Percentiles rank a stretch among this genome's conserved stretches.
Conservation (phyloP, 441 rosid genomes). For the Erodium chrysanthum region DNA sequence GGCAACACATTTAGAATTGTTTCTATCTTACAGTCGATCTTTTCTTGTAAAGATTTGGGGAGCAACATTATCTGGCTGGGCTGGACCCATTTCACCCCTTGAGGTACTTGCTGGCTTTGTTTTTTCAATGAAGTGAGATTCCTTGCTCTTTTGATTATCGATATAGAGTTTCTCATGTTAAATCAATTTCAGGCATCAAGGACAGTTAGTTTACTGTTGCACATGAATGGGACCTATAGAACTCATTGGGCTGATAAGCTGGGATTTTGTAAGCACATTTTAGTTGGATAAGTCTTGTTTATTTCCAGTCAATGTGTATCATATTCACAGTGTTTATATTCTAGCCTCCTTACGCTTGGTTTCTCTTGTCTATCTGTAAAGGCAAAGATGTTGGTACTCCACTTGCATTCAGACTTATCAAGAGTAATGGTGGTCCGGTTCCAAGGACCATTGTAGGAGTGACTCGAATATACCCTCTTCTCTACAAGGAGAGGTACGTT, state of each 20-base stretch:
- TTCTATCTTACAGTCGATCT: conserved; percentile 23
- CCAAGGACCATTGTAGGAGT: conserved; percentile 77
- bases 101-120: conserved; percentile 46
- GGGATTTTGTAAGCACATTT: conserved; percentile 70
- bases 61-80: conserved; percentile 78
- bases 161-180: conserved; percentile 16
- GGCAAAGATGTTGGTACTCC: conserved; percentile 63
- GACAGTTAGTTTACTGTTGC: conserved; percentile 51
- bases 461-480: conserved; percentile 73
- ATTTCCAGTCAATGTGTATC: conserved; percentile 6
- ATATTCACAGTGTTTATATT: conserved; percentile 17
- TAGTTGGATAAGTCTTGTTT: conserved; percentile 13
- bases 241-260: conserved; percentile 89
- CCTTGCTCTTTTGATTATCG: conserved; percentile 15
- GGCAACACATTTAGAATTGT: conserved; percentile 13
- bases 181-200: conserved; percentile 53
- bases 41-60: conserved; percentile 62
- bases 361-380: conserved; percentile 28
- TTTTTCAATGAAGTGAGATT: conserved; percentile 21
- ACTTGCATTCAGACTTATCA: conserved; percentile 85
- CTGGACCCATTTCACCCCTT: conserved; percentile 71
- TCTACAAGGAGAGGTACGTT: conserved; percentile 80
- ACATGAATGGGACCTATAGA: conserved; percentile 86
- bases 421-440: conserved; percentile 75
- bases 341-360: conserved; percentile 19